Evolutionary conservation across 768 basidiomycete species (phyloP), one percentile per base, ranked within the genome.

Genomic region (Boletus subparvulus): DNA sequence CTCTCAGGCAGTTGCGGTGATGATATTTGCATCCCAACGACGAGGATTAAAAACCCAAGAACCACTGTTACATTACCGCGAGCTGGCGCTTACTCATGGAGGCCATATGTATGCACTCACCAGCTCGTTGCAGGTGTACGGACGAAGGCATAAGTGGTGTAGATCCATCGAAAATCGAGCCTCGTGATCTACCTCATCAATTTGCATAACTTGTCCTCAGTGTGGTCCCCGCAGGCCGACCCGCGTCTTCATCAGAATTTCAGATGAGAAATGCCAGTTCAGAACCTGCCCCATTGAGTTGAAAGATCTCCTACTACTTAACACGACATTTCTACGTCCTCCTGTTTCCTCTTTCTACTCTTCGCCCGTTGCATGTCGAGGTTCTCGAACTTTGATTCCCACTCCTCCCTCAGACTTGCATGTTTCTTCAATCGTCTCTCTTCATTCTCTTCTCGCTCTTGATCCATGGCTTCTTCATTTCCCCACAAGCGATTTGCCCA

Each of bases 371-470:
- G 61, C 52, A 61, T 24, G 50, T 72, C 70, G 11, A 70, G 49
- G 28, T 42, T 41, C 43, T 68, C 73, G 48, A 82, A 66, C 58
- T 73, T 78, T 36, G 72, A 71, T 58, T 78, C 71, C 81, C 80
- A 84, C 24, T 68, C 58, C 16, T 75, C 74, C 30, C 69, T 67
- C 47, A 70, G 65, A 17, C 65, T 68, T 43, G 55, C 48, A 66
- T 76, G 77, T 48, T 74, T 74, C 66, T 80, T 80, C 35, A 62
- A 33, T 36, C 72, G 74, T 36, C 71, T 74, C 44, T 54, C 65
- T 14, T 61, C 64, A 9, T 26, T 30, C 47, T 58, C 44, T 28
- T 53, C 37, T 33, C 36, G 52, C 6, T 65, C 57, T 19, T 73
- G 71, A 40, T 75, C 70, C 9, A 80, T 77, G 6, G 75, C 77